These are phyloP conservation scores for Helicostylum pulchrum DNA, from an alignment of 192 early-diverging fungal genomes.

Conservation along the genomic window DNA sequence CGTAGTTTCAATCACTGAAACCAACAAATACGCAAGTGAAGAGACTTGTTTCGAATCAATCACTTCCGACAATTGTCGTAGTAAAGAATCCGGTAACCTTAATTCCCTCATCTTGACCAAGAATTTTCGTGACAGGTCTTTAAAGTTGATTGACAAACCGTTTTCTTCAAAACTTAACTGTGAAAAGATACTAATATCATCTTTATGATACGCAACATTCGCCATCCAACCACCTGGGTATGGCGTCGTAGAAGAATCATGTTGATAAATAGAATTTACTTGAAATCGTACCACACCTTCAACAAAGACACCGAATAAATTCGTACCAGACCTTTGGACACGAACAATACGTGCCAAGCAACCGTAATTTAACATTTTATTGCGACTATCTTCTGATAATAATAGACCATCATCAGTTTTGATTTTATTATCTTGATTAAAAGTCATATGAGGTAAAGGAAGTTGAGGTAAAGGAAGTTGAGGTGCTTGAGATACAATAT, in stretches of 20 bases:
- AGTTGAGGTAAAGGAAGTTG: slow-evolving; percentile 27
- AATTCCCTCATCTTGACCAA: slow-evolving; percentile 55
- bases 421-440: neutral
- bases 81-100: slow-evolving; percentile 60
- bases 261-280: slow-evolving; percentile 44
- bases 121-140: slow-evolving; percentile 49
- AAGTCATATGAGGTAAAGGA: slow-evolving; percentile 28
- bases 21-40: slow-evolving; percentile 65
- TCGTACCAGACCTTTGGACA: slow-evolving; percentile 56
- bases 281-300: slow-evolving; percentile 63
- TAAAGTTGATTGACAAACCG: slow-evolving; percentile 48
- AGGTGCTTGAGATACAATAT: slow-evolving; percentile 18
- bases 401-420: neutral
- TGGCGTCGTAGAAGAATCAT: slow-evolving; percentile 39
- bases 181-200: slow-evolving; percentile 11
- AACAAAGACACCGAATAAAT: slow-evolving; percentile 60
- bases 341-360: slow-evolving; percentile 51
- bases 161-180: slow-evolving; percentile 37
- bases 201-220: slow-evolving; percentile 40
- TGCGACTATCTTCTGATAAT: slow-evolving; percentile 7
- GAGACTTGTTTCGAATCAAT: slow-evolving; percentile 54
- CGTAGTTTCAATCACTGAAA: slow-evolving; percentile 67
- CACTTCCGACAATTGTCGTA: slow-evolving; percentile 63
- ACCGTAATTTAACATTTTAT: slow-evolving; percentile 37
- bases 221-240: slow-evolving; percentile 35